A percentile compares a stretch with the other conserved stretches of the same genome.
Conservation (phyloP, 768 basidiomycete genomes). For the Pisolithus marmoratus region DNA sequence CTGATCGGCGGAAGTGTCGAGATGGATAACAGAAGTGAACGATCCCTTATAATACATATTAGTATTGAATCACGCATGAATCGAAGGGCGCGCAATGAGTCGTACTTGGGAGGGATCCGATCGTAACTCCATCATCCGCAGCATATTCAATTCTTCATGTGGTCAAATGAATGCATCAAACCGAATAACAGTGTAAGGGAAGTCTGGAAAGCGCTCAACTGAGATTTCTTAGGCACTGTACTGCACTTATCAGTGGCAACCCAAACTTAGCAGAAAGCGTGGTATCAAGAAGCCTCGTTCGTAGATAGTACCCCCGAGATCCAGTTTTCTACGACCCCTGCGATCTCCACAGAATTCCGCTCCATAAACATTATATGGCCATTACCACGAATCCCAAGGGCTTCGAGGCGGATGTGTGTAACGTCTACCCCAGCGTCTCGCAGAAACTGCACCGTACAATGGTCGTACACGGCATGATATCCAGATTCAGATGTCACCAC, state of each 20-base stretch:
- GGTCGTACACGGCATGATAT: slow-evolving; percentile 46
- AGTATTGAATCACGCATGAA: no score
- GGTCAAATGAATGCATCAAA: no score
- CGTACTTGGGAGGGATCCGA: no score
- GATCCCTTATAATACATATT: no score
- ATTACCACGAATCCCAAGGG: slow-evolving; percentile 45
- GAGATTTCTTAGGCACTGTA: neutral
- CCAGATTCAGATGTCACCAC: slow-evolving; percentile 46
- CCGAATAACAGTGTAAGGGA: no score
- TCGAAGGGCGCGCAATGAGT: no score
- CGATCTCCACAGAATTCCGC: slow-evolving; percentile 41
- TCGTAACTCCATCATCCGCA: no score
- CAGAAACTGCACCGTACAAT: slow-evolving; percentile 39
- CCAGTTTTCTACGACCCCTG: slow-evolving; percentile 38
- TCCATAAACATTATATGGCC: slow-evolving; percentile 58
- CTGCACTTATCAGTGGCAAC: neutral
- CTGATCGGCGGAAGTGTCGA: no score
- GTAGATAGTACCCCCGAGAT: slow-evolving; percentile 12
- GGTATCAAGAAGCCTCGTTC: slow-evolving; percentile 4
- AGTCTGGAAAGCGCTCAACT: no score
- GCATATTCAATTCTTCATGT: no score
- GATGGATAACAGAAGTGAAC: no score
- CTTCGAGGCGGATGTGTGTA: slow-evolving; percentile 34
- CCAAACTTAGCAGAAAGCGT: neutral
- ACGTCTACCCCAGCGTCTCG: slow-evolving; percentile 40